These are phyloP conservation scores for Leptosphaerulina australis DNA, from an alignment of 2,329 filamentous ascomycete genomes.

Conservation along the genomic window DNA sequence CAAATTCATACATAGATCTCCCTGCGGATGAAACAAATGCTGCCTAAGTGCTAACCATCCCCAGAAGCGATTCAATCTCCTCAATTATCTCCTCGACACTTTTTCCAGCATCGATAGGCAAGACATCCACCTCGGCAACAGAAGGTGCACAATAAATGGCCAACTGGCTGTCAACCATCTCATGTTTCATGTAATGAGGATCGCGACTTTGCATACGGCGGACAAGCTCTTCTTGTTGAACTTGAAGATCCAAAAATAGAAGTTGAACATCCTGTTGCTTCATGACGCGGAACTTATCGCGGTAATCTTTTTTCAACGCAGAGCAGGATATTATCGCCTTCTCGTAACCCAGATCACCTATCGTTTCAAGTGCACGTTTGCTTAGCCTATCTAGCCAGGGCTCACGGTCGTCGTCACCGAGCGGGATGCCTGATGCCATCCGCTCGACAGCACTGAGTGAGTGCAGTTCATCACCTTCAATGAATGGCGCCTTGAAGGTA, in stretches of 20 bases:
- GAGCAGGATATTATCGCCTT: slow-evolving; percentile 51
- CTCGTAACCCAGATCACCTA: slow-evolving; percentile 16
- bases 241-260: slow-evolving; percentile 49
- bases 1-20: background rate
- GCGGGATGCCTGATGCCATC: slow-evolving; percentile 40
- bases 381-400: slow-evolving; percentile 27
- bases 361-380: slow-evolving; percentile 26
- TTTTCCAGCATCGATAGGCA: slow-evolving; percentile 38
- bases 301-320: slow-evolving; percentile 45
- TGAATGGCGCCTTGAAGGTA: slow-evolving; percentile 41
- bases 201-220: slow-evolving; percentile 35
- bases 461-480: slow-evolving; percentile 53
- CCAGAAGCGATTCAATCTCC: slow-evolving; percentile 35
- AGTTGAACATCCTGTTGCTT: slow-evolving; percentile 25
- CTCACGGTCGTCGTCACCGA: slow-evolving; percentile 43
- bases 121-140: slow-evolving; percentile 43
- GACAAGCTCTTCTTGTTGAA: slow-evolving; percentile 35
- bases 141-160: slow-evolving; percentile 38
- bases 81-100: slow-evolving; percentile 14
- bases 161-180: slow-evolving; percentile 48
- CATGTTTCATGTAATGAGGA: slow-evolving; percentile 48
- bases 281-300: slow-evolving; percentile 40
- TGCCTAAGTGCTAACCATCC: slow-evolving; percentile 10
- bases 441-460: slow-evolving; percentile 40
- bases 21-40: background rate